Conservation (phyloP, 352 stramenopile genomes). For the Achlya hypogyna region DNA sequence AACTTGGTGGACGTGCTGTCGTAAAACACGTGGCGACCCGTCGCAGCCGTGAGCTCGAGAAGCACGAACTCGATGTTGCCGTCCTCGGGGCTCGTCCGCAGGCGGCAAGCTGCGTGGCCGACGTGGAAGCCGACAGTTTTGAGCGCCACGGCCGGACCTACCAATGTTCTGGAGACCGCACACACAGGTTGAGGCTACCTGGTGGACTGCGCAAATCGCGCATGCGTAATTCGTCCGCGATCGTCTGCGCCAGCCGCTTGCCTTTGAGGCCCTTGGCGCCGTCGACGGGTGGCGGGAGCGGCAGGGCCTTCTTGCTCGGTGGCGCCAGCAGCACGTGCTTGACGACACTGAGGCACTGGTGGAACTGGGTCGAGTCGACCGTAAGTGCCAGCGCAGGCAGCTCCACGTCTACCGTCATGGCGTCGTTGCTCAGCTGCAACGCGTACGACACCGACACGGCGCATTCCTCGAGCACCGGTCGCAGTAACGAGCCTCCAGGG, state of each 20-base stretch:
- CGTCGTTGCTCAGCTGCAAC: conserved; percentile 31
- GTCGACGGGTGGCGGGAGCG: conserved; percentile 21
- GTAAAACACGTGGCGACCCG: conserved; percentile 59
- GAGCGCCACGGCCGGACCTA: conserved; percentile 27
- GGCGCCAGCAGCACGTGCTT: conserved; percentile 64
- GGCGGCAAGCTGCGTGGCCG: conserved; percentile 39
- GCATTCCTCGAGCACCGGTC: conserved; percentile 75
- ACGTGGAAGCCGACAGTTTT: conserved; percentile 67
- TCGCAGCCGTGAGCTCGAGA: conserved; percentile 49
- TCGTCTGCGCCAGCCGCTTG: conserved; percentile 50
- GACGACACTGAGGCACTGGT: conserved; percentile 69
- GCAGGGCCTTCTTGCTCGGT: conserved; percentile 26
- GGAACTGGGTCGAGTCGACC: conserved; percentile 72
- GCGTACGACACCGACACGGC: conserved; percentile 51
- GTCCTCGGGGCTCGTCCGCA: conserved; percentile 52
- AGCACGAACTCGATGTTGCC: conserved; percentile 67
- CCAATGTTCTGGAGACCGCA: no score
- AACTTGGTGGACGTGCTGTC: conserved; percentile 66
- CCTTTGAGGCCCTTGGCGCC: conserved; percentile 14
- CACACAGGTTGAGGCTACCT: no score
- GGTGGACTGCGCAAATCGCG: conserved; percentile 51
- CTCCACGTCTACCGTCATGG: conserved; percentile 46
- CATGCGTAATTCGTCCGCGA: conserved; percentile 59
- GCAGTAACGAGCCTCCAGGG: conserved; percentile 29
- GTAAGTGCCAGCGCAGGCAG: conserved; percentile 65